Base-by-base conservation (phyloP, 202 grass and related monocot genomes). In the Schoenoplectus triqueter region DNA sequence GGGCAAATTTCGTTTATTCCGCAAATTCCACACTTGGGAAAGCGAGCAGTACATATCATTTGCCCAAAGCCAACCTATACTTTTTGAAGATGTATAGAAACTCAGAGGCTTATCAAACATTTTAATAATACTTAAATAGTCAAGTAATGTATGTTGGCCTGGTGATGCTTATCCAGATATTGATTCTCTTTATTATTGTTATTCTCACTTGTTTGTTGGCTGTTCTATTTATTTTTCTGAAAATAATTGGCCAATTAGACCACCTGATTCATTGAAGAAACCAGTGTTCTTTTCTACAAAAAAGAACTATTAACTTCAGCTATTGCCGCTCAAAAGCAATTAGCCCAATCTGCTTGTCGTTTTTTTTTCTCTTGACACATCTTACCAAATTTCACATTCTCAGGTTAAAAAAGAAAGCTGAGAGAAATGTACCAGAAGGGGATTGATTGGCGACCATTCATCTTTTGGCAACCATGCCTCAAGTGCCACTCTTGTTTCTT, bases 11-110 rank as follows among this genome's bases (percentile, higher is more conserved):
- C 89, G 75, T 89, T 95, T 84, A 98, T 98, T 74, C 85, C 75
- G 57, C 95, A 98, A 10, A 80, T 54, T 55, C 83, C 68, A 3
- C 95, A 98, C 78, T 89, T 91, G n/a, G 95, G 95, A 67, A 91
- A 88, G 4, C 92, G 82, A 18, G 95, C 87, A 84, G 91, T 93
- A 84, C 95, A 95, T 60, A 95, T 87, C n/a, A 92, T 98, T 78
- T 98, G 95, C 40, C 95, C 95, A 87, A 98, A 98, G 86, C 92
- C 95, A 89, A 98, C 95, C 95, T 98, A 60, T 85, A 74, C 66
- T 88, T 55, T 40, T 45, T 64, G 21, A 87, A 78, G 68, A 66
- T 15, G 63, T 17, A 62, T 13, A 64, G 10, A 61, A 15, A 63
- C 60, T 50, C 17, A 55, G 67, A 73, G 46, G 57, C 8, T 63